Base-by-base conservation (phyloP, 164 flowering plant genomes). In the Berberis thunbergii region DNA sequence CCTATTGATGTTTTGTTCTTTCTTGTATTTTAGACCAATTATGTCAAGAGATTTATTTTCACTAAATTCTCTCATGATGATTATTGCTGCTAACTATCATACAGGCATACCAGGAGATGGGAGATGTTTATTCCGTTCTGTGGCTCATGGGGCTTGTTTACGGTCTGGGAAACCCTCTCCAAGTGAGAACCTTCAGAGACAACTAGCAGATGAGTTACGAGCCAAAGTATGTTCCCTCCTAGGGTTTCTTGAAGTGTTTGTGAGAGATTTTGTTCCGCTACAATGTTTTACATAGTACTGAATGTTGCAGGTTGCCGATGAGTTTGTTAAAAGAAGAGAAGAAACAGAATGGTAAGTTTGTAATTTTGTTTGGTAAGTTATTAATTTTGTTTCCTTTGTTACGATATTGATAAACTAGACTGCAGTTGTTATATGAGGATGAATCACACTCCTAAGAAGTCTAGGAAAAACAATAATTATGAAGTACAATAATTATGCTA, bases 21-120 rank as follows among this genome's bases (percentile, higher is more conserved):
- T 26, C 26, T 26, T 26, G 26, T 26, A 26, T 26, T 26, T 26
- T 26, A 26, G 26, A 26, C 26, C 26, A 26, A 26, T 26, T 26
- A 26, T 26, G 26, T 26, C 26, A 26, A 26, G 26, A 26, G 26
- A 26, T 26, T 26, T 26, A 26, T 26, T 26, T 26, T 26, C 26
- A 26, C 26, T 26, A 26, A 26, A 26, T 26, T 26, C 26, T 26
- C 26, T 26, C 26, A 26, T 26, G 26, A 26, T 26, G 26, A 26
- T 26, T 26, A 4, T 6, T 52, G 54, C 54, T 52, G 26, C 26
- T 26, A 26, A 43, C 8, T 58, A 49, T 59, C 12, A n/a, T 67
- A 66, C 76, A 94, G 98, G 96, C 59, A 86, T 95, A 65, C 97
- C 99, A 64, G 99, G 97, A 66, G 99, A 95, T 80, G 99, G 99